These are phyloP conservation scores for Penicillium paradoxum DNA, from an alignment of 495 filamentous ascomycete genomes.

Conservation along the genomic window DNA sequence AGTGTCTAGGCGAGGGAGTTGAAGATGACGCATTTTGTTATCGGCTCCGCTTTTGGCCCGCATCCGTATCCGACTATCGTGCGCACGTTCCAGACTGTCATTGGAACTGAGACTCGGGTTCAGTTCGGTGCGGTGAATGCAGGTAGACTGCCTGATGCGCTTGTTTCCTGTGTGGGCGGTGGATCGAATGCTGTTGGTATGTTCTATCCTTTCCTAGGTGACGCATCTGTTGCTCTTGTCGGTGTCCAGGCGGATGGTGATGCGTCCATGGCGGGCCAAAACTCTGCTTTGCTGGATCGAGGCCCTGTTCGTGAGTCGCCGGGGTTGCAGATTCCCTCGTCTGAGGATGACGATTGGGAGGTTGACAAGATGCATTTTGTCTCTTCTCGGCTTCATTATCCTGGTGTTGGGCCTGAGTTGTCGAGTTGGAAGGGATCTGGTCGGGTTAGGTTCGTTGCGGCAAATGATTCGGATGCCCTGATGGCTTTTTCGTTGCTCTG, in stretches of 20 bases:
- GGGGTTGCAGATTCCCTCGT: slow-evolving; percentile 87
- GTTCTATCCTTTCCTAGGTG: slow-evolving; percentile 90
- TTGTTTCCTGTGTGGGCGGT: slow-evolving; percentile 95
- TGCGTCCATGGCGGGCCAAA: slow-evolving; percentile 68
- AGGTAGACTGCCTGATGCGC: slow-evolving; percentile 80
- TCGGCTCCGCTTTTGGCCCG: slow-evolving; percentile 89
- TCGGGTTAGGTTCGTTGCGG: slow-evolving; percentile 79
- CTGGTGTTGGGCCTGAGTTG: slow-evolving; percentile 88
- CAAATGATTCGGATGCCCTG: slow-evolving; percentile 85
- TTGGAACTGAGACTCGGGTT: slow-evolving; percentile 82
- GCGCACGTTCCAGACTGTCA: slow-evolving; percentile 89
- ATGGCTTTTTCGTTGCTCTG: slow-evolving; percentile 71
- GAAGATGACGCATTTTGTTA: slow-evolving; percentile 87
- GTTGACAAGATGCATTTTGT: slow-evolving; percentile 88
- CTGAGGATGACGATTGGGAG: slow-evolving; percentile 81
- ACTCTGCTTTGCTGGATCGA: slow-evolving; percentile 75
- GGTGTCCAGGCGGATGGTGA: slow-evolving; percentile 82
- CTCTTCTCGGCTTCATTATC: slow-evolving; percentile 90
- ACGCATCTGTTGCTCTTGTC: slow-evolving; percentile 74
- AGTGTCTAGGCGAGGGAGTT: slow-evolving; percentile 81
- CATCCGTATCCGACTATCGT: slow-evolving; percentile 96
- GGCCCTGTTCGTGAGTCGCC: slow-evolving; percentile 84
- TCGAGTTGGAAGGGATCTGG: slow-evolving; percentile 80
- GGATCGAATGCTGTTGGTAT: slow-evolving; percentile 86
- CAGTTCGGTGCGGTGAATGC: slow-evolving; percentile 64